phyloP scores from a whole-genome alignment of 1,284 basidiomycete species.

The Grifola frondosa region DNA sequence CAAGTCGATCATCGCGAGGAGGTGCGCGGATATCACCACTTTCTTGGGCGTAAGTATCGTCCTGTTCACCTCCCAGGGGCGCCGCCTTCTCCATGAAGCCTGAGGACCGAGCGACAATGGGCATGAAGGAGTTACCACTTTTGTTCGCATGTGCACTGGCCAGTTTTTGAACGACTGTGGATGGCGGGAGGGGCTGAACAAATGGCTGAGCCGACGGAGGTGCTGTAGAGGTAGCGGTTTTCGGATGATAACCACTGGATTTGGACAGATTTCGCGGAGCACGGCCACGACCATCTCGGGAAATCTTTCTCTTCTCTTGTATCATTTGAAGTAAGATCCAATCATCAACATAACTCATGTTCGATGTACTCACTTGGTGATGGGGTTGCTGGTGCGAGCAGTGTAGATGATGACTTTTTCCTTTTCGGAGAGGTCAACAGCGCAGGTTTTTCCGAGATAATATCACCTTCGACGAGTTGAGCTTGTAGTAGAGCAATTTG shows the following conservation, averaged over 20 bases:
- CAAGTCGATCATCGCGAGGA: constrained; percentile 65
- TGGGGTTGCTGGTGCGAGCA: constrained; percentile 65
- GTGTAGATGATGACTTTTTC: constrained; percentile 39
- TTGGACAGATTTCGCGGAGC: not conserved
- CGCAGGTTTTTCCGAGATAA: constrained; percentile 9
- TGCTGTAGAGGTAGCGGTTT: not conserved
- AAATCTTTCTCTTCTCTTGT: constrained; percentile 44
- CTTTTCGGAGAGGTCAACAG: constrained; percentile 47
- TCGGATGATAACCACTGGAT: not conserved
- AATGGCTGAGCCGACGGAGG: not conserved
- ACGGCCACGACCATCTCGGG: not conserved
- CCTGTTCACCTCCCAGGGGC: not conserved
- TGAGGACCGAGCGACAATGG: constrained; percentile 36
- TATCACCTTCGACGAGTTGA: constrained; percentile 38
- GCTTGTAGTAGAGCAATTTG: constrained; percentile 44
- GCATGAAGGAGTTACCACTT: constrained; percentile 18
- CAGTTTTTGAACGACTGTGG: constrained; percentile 50
- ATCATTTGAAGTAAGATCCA: not conserved
- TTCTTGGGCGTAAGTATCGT: not conserved
- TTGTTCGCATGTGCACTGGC: constrained; percentile 33
- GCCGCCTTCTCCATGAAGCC: constrained; percentile 41
- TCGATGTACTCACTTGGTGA: constrained; percentile 56
- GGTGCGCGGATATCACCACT: constrained; percentile 10
- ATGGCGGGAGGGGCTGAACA: constrained; percentile 36
- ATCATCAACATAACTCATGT: not conserved